Percentiles rank a stretch among this genome's conserved stretches.
Evolutionary conservation across 1,284 basidiomycete genomes (phyloP).

Genomic region (Amylostereum areolatum): DNA sequence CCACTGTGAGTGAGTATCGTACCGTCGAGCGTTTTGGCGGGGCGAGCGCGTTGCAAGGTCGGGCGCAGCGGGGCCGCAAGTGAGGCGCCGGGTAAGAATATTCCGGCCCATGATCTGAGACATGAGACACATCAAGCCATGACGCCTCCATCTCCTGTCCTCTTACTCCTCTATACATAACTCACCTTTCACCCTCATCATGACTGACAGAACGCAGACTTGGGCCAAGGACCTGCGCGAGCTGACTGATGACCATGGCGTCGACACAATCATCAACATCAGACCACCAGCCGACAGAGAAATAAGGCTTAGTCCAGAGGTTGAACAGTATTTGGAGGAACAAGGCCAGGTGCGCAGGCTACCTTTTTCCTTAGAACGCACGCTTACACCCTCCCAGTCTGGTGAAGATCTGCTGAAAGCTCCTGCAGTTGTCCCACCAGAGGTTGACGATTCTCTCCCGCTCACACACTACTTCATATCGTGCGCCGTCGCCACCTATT

Average conservation of each 20-base stretch:
- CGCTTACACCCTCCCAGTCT: conserved; percentile 22
- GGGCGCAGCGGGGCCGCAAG: too few species aligned
- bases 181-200: too few species aligned
- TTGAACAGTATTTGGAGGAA: conserved; percentile 16
- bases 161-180: too few species aligned
- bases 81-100: too few species aligned
- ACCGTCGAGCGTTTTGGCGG: too few species aligned
- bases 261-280: conserved; percentile 18
- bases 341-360: conserved; percentile 14
- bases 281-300: conserved; percentile 8
- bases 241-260: conserved; percentile 3
- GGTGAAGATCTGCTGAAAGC: conserved; percentile 27
- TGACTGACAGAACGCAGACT: too few species aligned
- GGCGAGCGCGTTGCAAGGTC: too few species aligned
- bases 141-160: too few species aligned
- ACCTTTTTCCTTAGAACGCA: background rate
- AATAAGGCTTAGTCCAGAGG: conserved; percentile 16
- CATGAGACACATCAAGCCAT: too few species aligned
- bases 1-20: too few species aligned
- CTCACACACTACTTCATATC: conserved; percentile 53
- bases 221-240: conserved; percentile 6
- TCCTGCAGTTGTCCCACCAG: conserved; percentile 28
- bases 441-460: conserved; percentile 38
- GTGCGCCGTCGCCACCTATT: conserved; percentile 26
- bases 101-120: too few species aligned